Evolutionary conservation across 768 basidiomycete species (phyloP).

Genomic region (Termitomyces sp.): DNA sequence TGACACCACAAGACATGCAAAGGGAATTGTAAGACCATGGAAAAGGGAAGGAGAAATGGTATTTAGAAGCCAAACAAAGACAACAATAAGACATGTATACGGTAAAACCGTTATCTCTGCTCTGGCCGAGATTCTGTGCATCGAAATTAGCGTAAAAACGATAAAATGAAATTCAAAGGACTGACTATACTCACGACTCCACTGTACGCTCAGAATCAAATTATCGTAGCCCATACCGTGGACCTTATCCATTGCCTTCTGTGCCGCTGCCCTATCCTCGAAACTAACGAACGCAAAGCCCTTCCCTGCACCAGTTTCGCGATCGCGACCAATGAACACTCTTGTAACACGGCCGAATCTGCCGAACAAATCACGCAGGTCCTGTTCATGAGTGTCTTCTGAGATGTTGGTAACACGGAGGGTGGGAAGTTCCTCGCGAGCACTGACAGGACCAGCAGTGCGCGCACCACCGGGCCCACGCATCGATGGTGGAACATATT

Average conservation of each 20-base stretch:
- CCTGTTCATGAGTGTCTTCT: constrained; percentile 92
- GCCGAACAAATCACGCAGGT: constrained; percentile 88
- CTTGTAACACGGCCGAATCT: constrained; percentile 81
- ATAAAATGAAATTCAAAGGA: neutral
- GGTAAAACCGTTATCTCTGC: neutral
- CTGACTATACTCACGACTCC: constrained; percentile 50
- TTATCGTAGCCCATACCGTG: constrained; percentile 93
- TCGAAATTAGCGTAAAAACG: neutral
- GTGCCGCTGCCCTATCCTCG: constrained; percentile 74
- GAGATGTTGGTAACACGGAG: constrained; percentile 96
- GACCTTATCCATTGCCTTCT: constrained; percentile 88
- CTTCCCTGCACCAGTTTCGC: constrained; percentile 92
- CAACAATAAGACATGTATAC: neutral
- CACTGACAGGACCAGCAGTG: constrained; percentile 60
- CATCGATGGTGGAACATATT: constrained; percentile 95
- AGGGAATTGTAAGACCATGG: neutral
- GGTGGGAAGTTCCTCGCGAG: constrained; percentile 91
- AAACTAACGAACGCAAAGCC: constrained; percentile 98
- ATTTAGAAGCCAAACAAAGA: neutral
- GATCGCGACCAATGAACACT: constrained; percentile 92
- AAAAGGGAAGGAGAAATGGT: neutral
- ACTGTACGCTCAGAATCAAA: constrained; percentile 68
- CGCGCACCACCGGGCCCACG: constrained; percentile 59
- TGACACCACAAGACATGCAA: neutral
- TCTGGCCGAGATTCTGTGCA: constrained; percentile 32